Percentiles rank a stretch among this genome's conserved stretches.
These are phyloP conservation scores for Echium plantagineum DNA, from an alignment of 257 asterid species.

Conservation along the genomic window DNA sequence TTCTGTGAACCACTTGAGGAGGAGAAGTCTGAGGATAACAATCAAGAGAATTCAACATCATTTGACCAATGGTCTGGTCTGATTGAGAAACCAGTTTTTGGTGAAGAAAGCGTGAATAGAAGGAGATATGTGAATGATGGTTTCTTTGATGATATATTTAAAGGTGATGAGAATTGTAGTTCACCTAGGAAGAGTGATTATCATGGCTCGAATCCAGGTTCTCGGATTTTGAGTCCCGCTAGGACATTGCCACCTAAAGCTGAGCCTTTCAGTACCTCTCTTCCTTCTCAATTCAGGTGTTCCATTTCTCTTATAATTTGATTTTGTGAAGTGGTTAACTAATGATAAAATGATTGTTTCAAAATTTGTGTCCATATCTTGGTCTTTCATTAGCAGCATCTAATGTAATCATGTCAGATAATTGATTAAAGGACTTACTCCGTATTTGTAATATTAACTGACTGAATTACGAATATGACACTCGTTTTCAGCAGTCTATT, in stretches of 20 bases:
- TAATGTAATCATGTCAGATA: no score
- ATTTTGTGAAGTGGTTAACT: not conserved
- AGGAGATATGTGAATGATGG: slow-evolving; percentile 32
- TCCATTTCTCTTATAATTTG: not conserved
- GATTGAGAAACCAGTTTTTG: slow-evolving; percentile 60
- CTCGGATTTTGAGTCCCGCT: slow-evolving; percentile 49
- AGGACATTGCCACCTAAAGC: slow-evolving; percentile 34
- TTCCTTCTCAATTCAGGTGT: slow-evolving; percentile 59
- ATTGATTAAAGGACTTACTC: no score
- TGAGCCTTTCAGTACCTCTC: slow-evolving; percentile 39
- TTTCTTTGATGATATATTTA: slow-evolving; percentile 73
- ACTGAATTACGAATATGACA: no score
- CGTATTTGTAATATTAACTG: no score
- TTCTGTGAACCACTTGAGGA: slow-evolving; percentile 22
- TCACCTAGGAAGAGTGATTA: slow-evolving; percentile 38
- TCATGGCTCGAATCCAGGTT: slow-evolving; percentile 37
- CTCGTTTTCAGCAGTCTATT: no score
- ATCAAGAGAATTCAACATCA: slow-evolving; percentile 4
- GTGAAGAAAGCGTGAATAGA: slow-evolving; percentile 36
- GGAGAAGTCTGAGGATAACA: slow-evolving; percentile 31
- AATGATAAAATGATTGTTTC: not conserved
- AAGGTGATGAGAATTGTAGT: slow-evolving; percentile 30
- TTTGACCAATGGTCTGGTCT: slow-evolving; percentile 19
- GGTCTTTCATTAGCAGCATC: no score
- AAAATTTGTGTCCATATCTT: no score